Evolutionary conservation across 345 rosid species (phyloP).

Genomic region (Pseudoturritis turrita): DNA sequence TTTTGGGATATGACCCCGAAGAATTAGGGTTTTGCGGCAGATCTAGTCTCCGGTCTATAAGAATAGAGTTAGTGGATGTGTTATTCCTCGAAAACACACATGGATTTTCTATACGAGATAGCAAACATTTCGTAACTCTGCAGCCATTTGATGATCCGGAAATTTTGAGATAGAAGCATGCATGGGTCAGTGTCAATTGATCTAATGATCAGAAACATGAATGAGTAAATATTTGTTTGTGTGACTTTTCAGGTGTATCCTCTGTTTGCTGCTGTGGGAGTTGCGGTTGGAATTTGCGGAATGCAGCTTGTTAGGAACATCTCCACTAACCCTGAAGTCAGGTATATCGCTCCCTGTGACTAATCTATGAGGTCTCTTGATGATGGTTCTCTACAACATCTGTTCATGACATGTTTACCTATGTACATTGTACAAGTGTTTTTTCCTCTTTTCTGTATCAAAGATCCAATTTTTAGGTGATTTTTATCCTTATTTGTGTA

Average conservation of each 20-base stretch:
- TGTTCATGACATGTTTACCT: background rate
- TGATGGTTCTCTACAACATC: background rate
- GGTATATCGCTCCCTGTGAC: slow-evolving; percentile 35
- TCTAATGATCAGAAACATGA: background rate
- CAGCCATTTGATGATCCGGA: background rate
- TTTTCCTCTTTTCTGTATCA: background rate
- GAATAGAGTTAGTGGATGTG: background rate
- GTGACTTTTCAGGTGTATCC: slow-evolving; percentile 57
- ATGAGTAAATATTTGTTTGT: background rate
- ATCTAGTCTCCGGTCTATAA: no score
- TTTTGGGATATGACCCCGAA: background rate
- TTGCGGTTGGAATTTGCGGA: slow-evolving; percentile 79
- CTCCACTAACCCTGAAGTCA: slow-evolving; percentile 84
- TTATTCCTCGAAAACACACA: background rate
- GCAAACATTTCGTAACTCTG: background rate
- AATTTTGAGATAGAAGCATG: background rate
- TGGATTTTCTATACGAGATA: background rate
- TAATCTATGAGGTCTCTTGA: background rate
- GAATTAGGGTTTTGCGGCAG: background rate
- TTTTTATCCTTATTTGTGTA: background rate
- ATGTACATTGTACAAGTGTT: background rate
- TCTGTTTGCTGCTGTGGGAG: slow-evolving; percentile 66
- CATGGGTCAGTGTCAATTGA: background rate
- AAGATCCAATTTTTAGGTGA: background rate
- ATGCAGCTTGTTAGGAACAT: slow-evolving; percentile 65